Conservation (phyloP, 2,329 filamentous ascomycete genomes). For the Botryotinia convoluta region DNA sequence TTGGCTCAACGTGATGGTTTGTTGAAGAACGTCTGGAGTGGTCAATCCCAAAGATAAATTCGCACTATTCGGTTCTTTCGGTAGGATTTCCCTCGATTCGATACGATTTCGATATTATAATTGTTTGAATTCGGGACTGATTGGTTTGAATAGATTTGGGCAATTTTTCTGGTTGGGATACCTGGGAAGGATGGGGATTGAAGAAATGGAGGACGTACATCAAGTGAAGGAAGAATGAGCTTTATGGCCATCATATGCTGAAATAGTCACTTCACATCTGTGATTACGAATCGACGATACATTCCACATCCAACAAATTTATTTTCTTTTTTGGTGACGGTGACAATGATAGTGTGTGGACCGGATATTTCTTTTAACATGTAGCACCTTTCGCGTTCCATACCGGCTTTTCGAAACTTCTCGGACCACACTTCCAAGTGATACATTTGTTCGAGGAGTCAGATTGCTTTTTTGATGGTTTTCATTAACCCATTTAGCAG, state of each 20-base stretch:
- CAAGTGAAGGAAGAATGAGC: constrained; percentile 30
- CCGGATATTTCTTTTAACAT: constrained; percentile 20
- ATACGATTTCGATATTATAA: not conserved
- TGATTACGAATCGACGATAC: constrained; percentile 37
- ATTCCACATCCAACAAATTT: constrained; percentile 33
- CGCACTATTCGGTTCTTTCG: constrained; percentile 33
- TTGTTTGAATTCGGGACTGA: constrained; percentile 2
- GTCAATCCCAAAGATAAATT: constrained; percentile 40
- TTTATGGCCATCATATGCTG: constrained; percentile 33
- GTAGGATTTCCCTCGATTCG: constrained; percentile 26
- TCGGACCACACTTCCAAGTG: constrained; percentile 38
- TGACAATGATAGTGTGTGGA: constrained; percentile 5
- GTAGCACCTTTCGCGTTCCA: not conserved
- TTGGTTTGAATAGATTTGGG: constrained; percentile 20
- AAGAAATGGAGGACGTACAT: constrained; percentile 10
- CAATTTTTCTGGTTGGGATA: constrained; percentile 18
- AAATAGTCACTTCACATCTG: constrained; percentile 36
- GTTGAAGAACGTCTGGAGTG: constrained; percentile 95
- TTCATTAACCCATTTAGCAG: constrained; percentile 19
- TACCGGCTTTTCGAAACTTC: constrained; percentile 38
- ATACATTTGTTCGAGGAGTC: constrained; percentile 37
- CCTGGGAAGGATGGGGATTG: constrained; percentile 12
- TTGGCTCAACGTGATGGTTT: constrained; percentile 94
- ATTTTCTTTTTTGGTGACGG: constrained; percentile 11
- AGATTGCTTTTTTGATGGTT: constrained; percentile 37